Evolutionary conservation across 345 rosid genomes (phyloP).

Genomic region (Lepidium aucheri): DNA sequence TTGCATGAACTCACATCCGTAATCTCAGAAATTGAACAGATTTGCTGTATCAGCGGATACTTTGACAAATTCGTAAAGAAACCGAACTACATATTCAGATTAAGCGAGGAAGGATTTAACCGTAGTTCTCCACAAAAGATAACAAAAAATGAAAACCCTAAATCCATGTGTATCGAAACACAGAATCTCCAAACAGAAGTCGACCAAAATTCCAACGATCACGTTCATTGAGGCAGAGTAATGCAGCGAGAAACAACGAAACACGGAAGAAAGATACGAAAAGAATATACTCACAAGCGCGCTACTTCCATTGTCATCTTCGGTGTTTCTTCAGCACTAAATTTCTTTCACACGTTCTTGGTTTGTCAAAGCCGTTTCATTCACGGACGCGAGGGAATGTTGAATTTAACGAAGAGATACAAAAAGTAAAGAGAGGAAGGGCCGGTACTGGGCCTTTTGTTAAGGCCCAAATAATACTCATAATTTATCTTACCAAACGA

Average conservation of each 20-base stretch:
- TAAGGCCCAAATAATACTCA: background rate
- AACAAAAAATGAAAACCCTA: background rate
- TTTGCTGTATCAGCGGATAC: background rate
- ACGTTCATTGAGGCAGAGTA: background rate
- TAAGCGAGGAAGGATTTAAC: background rate
- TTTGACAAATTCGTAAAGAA: background rate
- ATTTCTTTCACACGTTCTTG: constrained; percentile 16
- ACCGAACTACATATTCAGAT: background rate
- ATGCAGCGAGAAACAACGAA: background rate
- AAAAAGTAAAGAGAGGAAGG: background rate
- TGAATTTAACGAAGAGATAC: background rate
- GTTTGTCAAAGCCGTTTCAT: background rate
- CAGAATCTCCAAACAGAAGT: constrained; percentile 1
- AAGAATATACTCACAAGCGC: constrained; percentile 11
- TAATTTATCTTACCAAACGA: background rate
- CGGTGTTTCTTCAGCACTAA: background rate
- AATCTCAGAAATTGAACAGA: background rate
- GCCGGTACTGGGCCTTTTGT: background rate
- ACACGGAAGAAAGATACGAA: background rate
- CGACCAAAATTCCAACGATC: constrained; percentile 3
- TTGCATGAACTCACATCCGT: background rate
- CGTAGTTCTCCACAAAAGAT: background rate
- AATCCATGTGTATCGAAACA: background rate
- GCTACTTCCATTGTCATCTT: constrained; percentile 14
- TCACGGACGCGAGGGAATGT: background rate